Conservation (phyloP, 2,329 filamentous ascomycete genomes). For the Aspergillus pseudoviridinutans region DNA sequence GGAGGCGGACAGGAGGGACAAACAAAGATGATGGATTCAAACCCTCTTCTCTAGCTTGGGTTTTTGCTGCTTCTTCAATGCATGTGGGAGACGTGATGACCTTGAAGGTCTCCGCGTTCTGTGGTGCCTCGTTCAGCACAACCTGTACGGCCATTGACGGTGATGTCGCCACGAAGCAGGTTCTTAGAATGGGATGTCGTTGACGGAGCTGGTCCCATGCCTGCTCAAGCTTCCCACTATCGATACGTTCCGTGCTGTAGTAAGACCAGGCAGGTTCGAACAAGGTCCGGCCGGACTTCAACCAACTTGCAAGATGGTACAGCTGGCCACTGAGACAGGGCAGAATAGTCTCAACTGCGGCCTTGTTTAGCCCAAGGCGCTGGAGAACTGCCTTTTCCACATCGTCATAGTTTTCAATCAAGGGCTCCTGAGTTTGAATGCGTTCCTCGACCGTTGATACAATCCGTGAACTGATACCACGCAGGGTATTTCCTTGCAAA, state of each 20-base stretch:
- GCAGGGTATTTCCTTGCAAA: slow-evolving; percentile 27
- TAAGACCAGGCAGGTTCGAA: slow-evolving; percentile 31
- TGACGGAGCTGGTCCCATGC: slow-evolving; percentile 30
- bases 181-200: slow-evolving; percentile 31
- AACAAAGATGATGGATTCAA: slow-evolving; percentile 26
- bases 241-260: slow-evolving; percentile 19
- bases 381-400: slow-evolving; percentile 11
- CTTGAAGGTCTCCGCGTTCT: slow-evolving; percentile 18
- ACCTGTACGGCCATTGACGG: slow-evolving; percentile 26
- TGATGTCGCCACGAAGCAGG: slow-evolving; percentile 27
- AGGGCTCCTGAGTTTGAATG: slow-evolving; percentile 1
- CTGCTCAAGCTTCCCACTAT: slow-evolving; percentile 19
- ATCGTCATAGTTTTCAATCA: slow-evolving; percentile 10
- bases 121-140: slow-evolving; percentile 21
- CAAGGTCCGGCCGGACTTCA: slow-evolving; percentile 28
- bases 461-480: slow-evolving; percentile 25
- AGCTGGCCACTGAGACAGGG: slow-evolving; percentile 32
- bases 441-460: slow-evolving; percentile 3
- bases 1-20: slow-evolving; percentile 28
- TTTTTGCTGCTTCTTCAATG: slow-evolving; percentile 14
- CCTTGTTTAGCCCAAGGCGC: slow-evolving; percentile 13
- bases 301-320: slow-evolving; percentile 31
- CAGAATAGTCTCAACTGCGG: slow-evolving; percentile 23
- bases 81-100: slow-evolving; percentile 11
- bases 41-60: slow-evolving; percentile 20